Evolutionary conservation across 1,139 yeast species (phyloP).

Genomic region (Tardiomyces digboiensis): DNA sequence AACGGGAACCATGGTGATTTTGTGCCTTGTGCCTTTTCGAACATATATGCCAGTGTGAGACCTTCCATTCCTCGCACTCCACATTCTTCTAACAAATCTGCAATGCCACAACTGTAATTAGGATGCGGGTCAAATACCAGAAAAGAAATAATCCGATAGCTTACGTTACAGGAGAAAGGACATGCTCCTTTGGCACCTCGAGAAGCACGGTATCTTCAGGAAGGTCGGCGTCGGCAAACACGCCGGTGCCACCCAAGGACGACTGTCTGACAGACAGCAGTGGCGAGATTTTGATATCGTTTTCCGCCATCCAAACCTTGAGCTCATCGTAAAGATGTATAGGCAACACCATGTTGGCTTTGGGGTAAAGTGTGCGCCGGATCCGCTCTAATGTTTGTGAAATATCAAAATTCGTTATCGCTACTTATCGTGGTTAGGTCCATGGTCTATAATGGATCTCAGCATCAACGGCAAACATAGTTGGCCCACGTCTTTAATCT

Average conservation of each 20-base stretch:
- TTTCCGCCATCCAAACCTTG: conserved; percentile 22
- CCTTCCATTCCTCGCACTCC: conserved; percentile 57
- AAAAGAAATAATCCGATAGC: background rate
- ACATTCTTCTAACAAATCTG: conserved; percentile 56
- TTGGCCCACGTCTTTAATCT: too few species aligned
- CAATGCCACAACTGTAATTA: conserved; percentile 36
- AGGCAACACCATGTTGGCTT: background rate
- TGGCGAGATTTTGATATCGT: conserved; percentile 17
- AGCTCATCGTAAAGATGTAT: conserved; percentile 5
- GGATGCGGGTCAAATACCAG: background rate
- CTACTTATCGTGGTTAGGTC: too few species aligned
- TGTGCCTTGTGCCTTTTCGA: conserved; percentile 47
- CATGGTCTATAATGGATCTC: too few species aligned
- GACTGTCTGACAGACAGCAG: conserved; percentile 39
- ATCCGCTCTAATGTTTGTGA: too few species aligned
- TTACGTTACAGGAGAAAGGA: conserved; percentile 23
- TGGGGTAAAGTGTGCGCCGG: too few species aligned
- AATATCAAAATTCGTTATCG: too few species aligned
- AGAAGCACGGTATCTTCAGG: conserved; percentile 23
- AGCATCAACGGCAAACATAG: too few species aligned
- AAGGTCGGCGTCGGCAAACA: conserved; percentile 43
- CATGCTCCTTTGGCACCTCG: conserved; percentile 22
- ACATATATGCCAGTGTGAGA: conserved; percentile 57
- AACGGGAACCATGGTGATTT: conserved; percentile 73
- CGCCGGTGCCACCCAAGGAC: conserved; percentile 62